These are phyloP conservation scores for Colletotrichum magnum DNA, from an alignment of 2,329 filamentous ascomycete species.

Conservation along the genomic window DNA sequence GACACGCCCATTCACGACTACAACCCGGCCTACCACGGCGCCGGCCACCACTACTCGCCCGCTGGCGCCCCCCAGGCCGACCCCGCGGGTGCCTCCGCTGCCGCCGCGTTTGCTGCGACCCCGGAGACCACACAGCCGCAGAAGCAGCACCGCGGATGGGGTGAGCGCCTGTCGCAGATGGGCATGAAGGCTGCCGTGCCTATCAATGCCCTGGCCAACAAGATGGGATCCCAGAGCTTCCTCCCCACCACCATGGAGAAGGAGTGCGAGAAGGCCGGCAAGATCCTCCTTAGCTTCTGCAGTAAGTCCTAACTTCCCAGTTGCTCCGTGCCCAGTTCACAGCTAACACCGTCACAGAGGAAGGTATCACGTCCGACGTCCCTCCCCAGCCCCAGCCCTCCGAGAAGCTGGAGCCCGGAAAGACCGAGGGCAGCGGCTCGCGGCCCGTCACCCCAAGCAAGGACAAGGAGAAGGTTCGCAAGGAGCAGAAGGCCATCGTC, in stretches of 20 bases:
- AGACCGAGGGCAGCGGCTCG: slow-evolving; percentile 38
- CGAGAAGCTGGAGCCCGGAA: slow-evolving; percentile 42
- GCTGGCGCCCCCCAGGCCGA: slow-evolving; percentile 25
- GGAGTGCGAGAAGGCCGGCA: slow-evolving; percentile 90
- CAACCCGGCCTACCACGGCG: slow-evolving; percentile 35
- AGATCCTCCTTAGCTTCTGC: slow-evolving; percentile 88
- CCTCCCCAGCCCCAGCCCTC: slow-evolving; percentile 41
- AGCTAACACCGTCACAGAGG: slow-evolving; percentile 53
- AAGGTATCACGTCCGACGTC: slow-evolving; percentile 65
- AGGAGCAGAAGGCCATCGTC: slow-evolving; percentile 63
- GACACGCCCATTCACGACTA: slow-evolving; percentile 28
- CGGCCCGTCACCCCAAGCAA: slow-evolving; percentile 44
- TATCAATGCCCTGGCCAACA: slow-evolving; percentile 86
- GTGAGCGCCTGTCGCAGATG: slow-evolving; percentile 44
- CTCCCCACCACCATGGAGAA: slow-evolving; percentile 89
- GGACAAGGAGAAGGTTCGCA: slow-evolving; percentile 42
- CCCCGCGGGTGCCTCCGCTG: background rate
- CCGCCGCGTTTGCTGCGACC: slow-evolving; percentile 12
- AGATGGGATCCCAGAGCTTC: slow-evolving; percentile 86
- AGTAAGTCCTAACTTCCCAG: slow-evolving; percentile 65
- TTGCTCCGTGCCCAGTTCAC: slow-evolving; percentile 25
- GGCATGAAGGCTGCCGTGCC: slow-evolving; percentile 73
- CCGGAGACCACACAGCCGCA: slow-evolving; percentile 16
- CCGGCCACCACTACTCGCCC: slow-evolving; percentile 30
- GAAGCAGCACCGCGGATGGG: slow-evolving; percentile 39